Conservation (phyloP, 148 eudicot species). For the Persicaria maculosa region DNA sequence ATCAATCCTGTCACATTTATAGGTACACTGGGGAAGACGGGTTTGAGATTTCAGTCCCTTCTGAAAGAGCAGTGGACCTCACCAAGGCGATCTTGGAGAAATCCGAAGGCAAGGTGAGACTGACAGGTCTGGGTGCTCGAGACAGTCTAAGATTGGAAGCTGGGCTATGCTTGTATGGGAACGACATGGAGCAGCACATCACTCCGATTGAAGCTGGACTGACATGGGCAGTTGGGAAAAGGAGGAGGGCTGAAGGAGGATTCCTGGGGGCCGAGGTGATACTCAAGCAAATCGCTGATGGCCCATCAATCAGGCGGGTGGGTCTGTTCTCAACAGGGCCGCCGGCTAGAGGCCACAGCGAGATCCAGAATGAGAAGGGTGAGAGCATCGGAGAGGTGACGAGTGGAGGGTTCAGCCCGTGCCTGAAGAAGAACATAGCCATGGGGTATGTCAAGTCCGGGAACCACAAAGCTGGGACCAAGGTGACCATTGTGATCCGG, state of each 20-base stretch:
- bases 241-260: slow-evolving; percentile 87
- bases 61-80: slow-evolving; percentile 70
- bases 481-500: slow-evolving; percentile 60
- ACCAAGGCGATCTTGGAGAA: slow-evolving; percentile 84
- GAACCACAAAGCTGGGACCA: slow-evolving; percentile 73
- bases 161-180: slow-evolving; percentile 85
- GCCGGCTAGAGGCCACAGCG: slow-evolving; percentile 90
- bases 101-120: slow-evolving; percentile 90
- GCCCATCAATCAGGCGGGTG: slow-evolving; percentile 70
- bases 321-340: slow-evolving; percentile 82
- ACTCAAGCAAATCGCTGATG: slow-evolving; percentile 76
- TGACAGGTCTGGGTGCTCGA: slow-evolving; percentile 91
- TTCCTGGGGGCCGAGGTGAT: slow-evolving; percentile 91
- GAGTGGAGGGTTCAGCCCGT: slow-evolving; percentile 97
- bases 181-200: slow-evolving; percentile 90
- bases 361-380: slow-evolving; percentile 77
- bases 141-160: slow-evolving; percentile 98
- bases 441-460: slow-evolving; percentile 98
- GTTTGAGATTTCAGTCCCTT: slow-evolving; percentile 89
- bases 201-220: slow-evolving; percentile 95
- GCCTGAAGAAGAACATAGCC: slow-evolving; percentile 94
- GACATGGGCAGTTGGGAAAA: slow-evolving; percentile 97
- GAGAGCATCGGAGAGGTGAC: slow-evolving; percentile 80
- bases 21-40: slow-evolving; percentile 99
- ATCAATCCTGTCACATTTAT: slow-evolving; percentile 4